A percentile compares a stretch with the other conserved stretches of the same genome.
Conservation (phyloP, 177 flowering plant genomes). For the Tripterygium wilfordii region DNA sequence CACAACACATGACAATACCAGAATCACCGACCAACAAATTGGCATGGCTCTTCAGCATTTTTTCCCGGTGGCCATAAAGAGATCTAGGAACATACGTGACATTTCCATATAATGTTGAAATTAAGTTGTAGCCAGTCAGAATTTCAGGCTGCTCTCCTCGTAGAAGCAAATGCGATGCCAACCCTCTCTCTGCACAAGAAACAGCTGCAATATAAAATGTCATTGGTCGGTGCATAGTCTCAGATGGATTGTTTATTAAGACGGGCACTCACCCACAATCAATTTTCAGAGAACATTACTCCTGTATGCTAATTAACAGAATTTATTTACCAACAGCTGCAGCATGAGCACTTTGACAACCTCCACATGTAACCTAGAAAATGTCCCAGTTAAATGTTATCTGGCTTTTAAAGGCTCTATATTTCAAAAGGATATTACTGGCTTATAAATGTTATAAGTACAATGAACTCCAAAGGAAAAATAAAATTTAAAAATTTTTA, state of each 20-base stretch:
- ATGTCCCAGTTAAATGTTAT: constrained; percentile 22
- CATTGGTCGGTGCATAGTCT: constrained; percentile 7
- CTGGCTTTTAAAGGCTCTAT: constrained; percentile 8
- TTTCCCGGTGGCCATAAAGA: constrained; percentile 67
- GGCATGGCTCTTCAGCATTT: constrained; percentile 69
- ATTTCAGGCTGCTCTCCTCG: constrained; percentile 88
- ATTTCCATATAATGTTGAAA: constrained; percentile 73
- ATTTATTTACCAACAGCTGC: constrained; percentile 85
- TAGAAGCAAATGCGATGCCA: constrained; percentile 81
- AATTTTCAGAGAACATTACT: too few relatives aligned
- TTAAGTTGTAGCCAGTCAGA: constrained; percentile 75
- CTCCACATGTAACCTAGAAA: constrained; percentile 95
- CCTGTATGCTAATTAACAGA: too few relatives aligned
- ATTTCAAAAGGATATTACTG: not conserved
- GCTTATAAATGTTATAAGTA: too few relatives aligned
- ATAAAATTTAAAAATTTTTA: too few relatives aligned
- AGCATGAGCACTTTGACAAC: constrained; percentile 98
- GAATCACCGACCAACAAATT: constrained; percentile 49
- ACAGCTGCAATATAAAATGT: constrained; percentile 55
- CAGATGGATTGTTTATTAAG: too few relatives aligned
- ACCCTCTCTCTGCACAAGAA: constrained; percentile 88
- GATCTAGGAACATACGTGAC: constrained; percentile 73
- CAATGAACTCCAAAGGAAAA: too few relatives aligned
- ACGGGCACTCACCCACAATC: too few relatives aligned
- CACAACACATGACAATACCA: constrained; percentile 45